A percentile compares a stretch with the other conserved stretches of the same genome.
phyloP scores from a whole-genome alignment of 2,329 filamentous ascomycete genomes.

The Xylaria sp. region DNA sequence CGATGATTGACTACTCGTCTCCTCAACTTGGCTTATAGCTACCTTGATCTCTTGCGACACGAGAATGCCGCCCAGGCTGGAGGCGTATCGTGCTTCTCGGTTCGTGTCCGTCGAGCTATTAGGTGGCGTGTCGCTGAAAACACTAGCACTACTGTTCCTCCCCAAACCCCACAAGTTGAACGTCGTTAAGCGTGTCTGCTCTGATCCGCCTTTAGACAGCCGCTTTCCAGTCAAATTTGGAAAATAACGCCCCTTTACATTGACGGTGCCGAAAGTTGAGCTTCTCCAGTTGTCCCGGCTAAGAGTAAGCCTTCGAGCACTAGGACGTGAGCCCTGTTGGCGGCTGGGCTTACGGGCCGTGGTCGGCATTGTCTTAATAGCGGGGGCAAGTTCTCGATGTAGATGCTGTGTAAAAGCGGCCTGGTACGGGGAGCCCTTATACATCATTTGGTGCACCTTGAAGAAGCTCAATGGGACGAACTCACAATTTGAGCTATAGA shows the following conservation, averaged over 20 bases:
- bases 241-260: conserved; percentile 49
- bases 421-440: conserved; percentile 64
- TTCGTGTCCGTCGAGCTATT: conserved; percentile 27
- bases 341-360: conserved; percentile 38
- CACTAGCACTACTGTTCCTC: conserved; percentile 16
- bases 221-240: conserved; percentile 43
- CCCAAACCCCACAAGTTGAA: conserved; percentile 49
- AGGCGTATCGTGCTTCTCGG: conserved; percentile 34
- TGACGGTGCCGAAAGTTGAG: conserved; percentile 40
- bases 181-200: conserved; percentile 48
- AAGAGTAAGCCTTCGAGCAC: conserved; percentile 1
- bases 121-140: conserved; percentile 32
- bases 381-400: conserved; percentile 65
- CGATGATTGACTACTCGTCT: conserved; percentile 34
- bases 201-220: conserved; percentile 44
- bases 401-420: conserved; percentile 69
- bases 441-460: conserved; percentile 72
- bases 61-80: conserved; percentile 66
- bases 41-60: conserved; percentile 71
- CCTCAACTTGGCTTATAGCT: conserved; percentile 54
- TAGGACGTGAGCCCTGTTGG: conserved; percentile 2
- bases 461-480: conserved; percentile 74
- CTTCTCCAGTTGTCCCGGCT: conserved; percentile 27
- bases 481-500: conserved; percentile 62
- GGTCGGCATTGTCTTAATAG: conserved; percentile 34